These are phyloP conservation scores for Nigrospora oryzae DNA, from an alignment of 2,329 filamentous ascomycete species.

Conservation along the genomic window DNA sequence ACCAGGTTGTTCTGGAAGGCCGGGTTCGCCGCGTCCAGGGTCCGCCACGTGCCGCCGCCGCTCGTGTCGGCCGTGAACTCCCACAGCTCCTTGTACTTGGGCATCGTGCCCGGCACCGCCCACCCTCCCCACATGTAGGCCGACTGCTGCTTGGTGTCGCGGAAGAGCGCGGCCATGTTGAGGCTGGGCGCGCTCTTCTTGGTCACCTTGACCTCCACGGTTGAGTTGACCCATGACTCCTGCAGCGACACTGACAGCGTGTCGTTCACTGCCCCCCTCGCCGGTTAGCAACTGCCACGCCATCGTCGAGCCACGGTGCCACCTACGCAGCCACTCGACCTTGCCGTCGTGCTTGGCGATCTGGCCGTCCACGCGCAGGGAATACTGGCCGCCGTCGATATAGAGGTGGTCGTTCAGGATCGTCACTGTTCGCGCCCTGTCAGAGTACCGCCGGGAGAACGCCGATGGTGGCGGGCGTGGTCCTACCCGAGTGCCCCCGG, in stretches of 20 bases:
- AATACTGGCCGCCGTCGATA: too few species aligned
- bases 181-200: conserved; percentile 3
- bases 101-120: conserved; percentile 1
- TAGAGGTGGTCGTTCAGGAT: too few species aligned
- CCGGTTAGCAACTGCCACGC: too few species aligned
- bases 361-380: not conserved
- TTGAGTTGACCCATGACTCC: conserved; percentile 3
- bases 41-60: not conserved
- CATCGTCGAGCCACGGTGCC: not conserved
- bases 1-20: conserved; percentile 2
- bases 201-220: not conserved
- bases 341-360: not conserved
- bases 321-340: not conserved
- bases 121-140: conserved; percentile 4
- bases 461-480: too few species aligned
- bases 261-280: conserved; percentile 1
- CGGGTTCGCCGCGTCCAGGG: not conserved
- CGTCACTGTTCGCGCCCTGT: too few species aligned
- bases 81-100: conserved; percentile 2
- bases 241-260: conserved; percentile 2
- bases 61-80: not conserved
- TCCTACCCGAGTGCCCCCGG: too few species aligned
- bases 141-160: not conserved
- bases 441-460: too few species aligned
- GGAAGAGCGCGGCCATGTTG: conserved; percentile 1